These are phyloP conservation scores for Quercus glauca DNA, from an alignment of 306 rosid genomes.

Conservation along the genomic window DNA sequence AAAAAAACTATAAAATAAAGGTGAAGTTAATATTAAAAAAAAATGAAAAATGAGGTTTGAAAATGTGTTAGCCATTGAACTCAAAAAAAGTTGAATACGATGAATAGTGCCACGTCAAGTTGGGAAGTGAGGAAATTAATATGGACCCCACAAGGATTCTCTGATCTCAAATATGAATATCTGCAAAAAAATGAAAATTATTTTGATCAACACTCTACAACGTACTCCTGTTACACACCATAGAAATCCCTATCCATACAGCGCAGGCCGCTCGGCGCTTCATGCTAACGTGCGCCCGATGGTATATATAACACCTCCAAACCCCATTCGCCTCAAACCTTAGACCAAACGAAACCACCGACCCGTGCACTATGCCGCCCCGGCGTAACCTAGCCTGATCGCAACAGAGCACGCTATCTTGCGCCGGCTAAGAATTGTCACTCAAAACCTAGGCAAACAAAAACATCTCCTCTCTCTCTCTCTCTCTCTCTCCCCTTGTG, in stretches of 20 bases:
- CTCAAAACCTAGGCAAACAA: constrained; percentile 28
- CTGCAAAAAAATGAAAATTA: background rate
- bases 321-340: background rate
- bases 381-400: constrained; percentile 26
- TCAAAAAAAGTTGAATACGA: no score
- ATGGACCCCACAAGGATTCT: no score
- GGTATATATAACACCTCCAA: background rate
- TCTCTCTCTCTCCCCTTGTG: background rate
- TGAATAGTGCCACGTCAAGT: no score
- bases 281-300: background rate
- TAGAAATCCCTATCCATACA: constrained; percentile 1
- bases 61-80: no score
- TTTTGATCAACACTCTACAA: background rate
- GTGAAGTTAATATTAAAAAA: no score
- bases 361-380: background rate
- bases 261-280: background rate
- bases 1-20: no score
- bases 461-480: constrained; percentile 20
- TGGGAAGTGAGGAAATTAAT: no score
- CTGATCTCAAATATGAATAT: background rate
- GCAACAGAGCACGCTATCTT: background rate
- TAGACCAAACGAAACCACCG: background rate
- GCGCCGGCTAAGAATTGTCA: constrained; percentile 13
- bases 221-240: background rate
- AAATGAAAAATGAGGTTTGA: no score